Percentiles rank a stretch among this genome's conserved stretches.
These are phyloP conservation scores for Penicillium angulare DNA, from an alignment of 495 filamentous ascomycete species.

Conservation along the genomic window DNA sequence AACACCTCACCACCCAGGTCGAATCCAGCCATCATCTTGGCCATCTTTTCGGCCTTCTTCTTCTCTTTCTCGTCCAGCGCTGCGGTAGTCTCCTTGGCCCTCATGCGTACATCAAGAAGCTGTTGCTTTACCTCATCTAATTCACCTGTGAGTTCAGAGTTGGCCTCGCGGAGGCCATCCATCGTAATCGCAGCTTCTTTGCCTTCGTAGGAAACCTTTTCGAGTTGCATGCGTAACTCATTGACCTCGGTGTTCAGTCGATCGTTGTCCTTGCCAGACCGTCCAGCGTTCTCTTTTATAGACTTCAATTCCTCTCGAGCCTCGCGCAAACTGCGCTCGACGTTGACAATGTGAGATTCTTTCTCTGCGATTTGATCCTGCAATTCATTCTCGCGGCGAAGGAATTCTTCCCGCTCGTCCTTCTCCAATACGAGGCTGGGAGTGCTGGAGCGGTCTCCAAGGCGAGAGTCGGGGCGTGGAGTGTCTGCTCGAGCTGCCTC, in stretches of 20 bases:
- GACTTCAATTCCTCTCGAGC: constrained; percentile 78
- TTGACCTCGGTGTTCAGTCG: constrained; percentile 79
- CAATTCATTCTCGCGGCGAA: constrained; percentile 91
- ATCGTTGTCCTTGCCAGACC: constrained; percentile 84
- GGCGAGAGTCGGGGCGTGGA: constrained; percentile 74
- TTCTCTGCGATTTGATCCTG: constrained; percentile 95
- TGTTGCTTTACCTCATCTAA: constrained; percentile 96
- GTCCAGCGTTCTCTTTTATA: constrained; percentile 78
- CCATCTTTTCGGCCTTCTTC: constrained; percentile 98
- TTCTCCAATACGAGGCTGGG: constrained; percentile 88
- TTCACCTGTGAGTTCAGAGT: constrained; percentile 84
- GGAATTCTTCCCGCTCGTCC: constrained; percentile 94
- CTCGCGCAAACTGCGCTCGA: constrained; percentile 75
- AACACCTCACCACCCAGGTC: constrained; percentile 88
- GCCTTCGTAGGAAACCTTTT: constrained; percentile 91
- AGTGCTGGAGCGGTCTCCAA: constrained; percentile 85
- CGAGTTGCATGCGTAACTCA: constrained; percentile 90
- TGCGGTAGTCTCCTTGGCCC: constrained; percentile 85
- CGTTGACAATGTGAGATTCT: constrained; percentile 73
- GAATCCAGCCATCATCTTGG: constrained; percentile 99
- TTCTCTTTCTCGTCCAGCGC: constrained; percentile 94
- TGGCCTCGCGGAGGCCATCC: constrained; percentile 95
- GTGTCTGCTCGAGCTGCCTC: constrained; percentile 53
- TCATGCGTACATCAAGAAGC: constrained; percentile 92
- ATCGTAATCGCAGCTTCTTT: constrained; percentile 97